Evolutionary conservation across 768 basidiomycete genomes (phyloP), one percentile per base, ranked within the genome.

Genomic region (Auriscalpium orientale): DNA sequence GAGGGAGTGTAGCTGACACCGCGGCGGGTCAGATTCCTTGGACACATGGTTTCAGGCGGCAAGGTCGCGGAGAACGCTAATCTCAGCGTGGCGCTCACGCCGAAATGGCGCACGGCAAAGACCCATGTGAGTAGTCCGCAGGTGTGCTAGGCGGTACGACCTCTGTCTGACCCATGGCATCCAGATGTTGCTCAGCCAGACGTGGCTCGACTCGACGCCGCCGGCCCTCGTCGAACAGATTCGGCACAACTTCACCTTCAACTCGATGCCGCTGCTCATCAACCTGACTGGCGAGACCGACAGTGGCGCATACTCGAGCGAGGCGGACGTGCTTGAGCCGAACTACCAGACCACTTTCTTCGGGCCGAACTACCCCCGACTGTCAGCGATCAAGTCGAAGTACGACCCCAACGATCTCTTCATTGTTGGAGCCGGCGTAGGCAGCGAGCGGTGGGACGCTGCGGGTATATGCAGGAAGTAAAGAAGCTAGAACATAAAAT

Each of bases 101-200:
- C 71, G 5, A 68, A 64, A 21, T 74, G 74, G 74, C 59, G 73
- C 52, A 66, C 63, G 2, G 73, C 74, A 0, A 73, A 74, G 60
- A 65, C 68, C 33, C 73, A 72, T 53, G 73, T 73, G 49, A 46
- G 70, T 60, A 18, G 15, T 8, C 12, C 49, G 11, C 4, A 4
- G 7, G 5, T 28, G 28, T 7, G 4, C 28, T 28, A 7, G 28
- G 28, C 28, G 28, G 28, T 28, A 28, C 7, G 7, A 28, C 28
- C 28, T 28, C 28, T 5, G 28, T 28, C 28, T 28, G 28, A 28
- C 28, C 28, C 7, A 28, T 28, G 28, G 7, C 4, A 28, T n/a
- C 9, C 13, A 51, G 49, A 18, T 51, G 10, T 12, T 51, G 12
- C 8, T 51, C 35, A 51, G 49, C 36, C 49, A 51, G n/a, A 35